A percentile compares a stretch with the other conserved stretches of the same genome.
Conservation (phyloP, 805 yeast species). For the Candida hispaniensis region DNA sequence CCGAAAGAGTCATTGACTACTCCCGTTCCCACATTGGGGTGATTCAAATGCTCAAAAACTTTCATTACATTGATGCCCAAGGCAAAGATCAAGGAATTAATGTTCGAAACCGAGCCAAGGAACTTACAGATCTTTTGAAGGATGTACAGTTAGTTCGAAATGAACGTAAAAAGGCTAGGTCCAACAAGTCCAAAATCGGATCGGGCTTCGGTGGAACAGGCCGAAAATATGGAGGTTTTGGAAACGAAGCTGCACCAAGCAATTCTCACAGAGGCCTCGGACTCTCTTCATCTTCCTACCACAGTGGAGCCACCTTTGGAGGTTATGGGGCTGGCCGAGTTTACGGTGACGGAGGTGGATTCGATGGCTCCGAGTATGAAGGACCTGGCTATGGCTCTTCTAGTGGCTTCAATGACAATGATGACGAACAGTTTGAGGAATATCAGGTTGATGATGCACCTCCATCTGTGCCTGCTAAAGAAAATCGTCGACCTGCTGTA, state of each 20-base stretch:
- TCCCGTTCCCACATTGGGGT: slow-evolving; percentile 73
- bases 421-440: slow-evolving; percentile 33
- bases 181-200: slow-evolving; percentile 69
- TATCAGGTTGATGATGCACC: slow-evolving; percentile 24
- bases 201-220: slow-evolving; percentile 29
- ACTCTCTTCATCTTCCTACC: slow-evolving; percentile 17
- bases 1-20: slow-evolving; percentile 92
- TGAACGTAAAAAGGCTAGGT: slow-evolving; percentile 86
- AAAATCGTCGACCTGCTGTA: slow-evolving; percentile 23
- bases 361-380: slow-evolving; percentile 28
- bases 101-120: slow-evolving; percentile 83
- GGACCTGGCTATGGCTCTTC: slow-evolving; percentile 24
- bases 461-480: slow-evolving; percentile 15
- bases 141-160: slow-evolving; percentile 68
- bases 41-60: slow-evolving; percentile 78
- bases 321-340: slow-evolving; percentile 29
- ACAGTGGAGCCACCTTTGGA: slow-evolving; percentile 20
- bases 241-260: slow-evolving; percentile 26
- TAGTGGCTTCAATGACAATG: slow-evolving; percentile 17
- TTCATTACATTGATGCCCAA: slow-evolving; percentile 87
- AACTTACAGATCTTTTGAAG: slow-evolving; percentile 54
- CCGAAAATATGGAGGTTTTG: slow-evolving; percentile 30
- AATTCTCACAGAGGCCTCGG: slow-evolving; percentile 11
- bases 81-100: slow-evolving; percentile 95
- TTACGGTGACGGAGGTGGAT: slow-evolving; percentile 35